Evolutionary conservation across 352 stramenopile genomes (phyloP).

Genomic region (Phytophthora pisi): DNA sequence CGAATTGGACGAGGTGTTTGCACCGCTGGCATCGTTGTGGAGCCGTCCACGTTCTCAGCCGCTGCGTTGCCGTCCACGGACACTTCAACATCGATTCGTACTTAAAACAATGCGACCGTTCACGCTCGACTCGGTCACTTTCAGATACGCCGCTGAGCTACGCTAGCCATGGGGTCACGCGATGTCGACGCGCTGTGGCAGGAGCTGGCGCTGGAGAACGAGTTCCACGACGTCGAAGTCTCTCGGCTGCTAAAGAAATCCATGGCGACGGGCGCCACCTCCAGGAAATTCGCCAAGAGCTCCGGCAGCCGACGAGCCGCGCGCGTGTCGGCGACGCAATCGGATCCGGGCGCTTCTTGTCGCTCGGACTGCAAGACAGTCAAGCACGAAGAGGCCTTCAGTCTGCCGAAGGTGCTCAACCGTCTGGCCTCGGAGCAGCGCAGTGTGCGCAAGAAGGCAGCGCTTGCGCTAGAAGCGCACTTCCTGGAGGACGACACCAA

Average conservation of each 20-base stretch:
- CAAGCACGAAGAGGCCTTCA: constrained; percentile 37
- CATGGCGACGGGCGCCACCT: constrained; percentile 16
- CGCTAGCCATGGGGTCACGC: constrained; percentile 22
- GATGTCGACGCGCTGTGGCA: constrained; percentile 54
- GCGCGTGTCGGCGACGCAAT: constrained; percentile 1
- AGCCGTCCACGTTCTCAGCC: too few species aligned
- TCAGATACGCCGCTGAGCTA: constrained; percentile 4
- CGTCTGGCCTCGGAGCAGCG: constrained; percentile 54
- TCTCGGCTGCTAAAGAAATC: constrained; percentile 50
- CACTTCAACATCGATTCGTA: constrained; percentile 19
- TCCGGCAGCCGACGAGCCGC: constrained; percentile 1
- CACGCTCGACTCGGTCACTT: constrained; percentile 10
- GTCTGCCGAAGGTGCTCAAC: constrained; percentile 62
- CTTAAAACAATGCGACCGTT: constrained; percentile 21
- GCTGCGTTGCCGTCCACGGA: neutral
- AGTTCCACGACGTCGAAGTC: constrained; percentile 30
- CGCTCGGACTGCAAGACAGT: neutral
- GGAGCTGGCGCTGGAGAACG: constrained; percentile 48
- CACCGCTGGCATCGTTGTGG: too few species aligned
- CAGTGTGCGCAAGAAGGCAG: constrained; percentile 68
- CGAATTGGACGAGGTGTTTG: too few species aligned
- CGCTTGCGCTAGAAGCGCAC: constrained; percentile 48
- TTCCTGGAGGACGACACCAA: constrained; percentile 32
- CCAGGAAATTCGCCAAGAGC: constrained; percentile 12
- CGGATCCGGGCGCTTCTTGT: neutral